Evolutionary conservation across 1,284 basidiomycete genomes (phyloP), one percentile per base, ranked within the genome.

Genomic region (Malassezia furfur): DNA sequence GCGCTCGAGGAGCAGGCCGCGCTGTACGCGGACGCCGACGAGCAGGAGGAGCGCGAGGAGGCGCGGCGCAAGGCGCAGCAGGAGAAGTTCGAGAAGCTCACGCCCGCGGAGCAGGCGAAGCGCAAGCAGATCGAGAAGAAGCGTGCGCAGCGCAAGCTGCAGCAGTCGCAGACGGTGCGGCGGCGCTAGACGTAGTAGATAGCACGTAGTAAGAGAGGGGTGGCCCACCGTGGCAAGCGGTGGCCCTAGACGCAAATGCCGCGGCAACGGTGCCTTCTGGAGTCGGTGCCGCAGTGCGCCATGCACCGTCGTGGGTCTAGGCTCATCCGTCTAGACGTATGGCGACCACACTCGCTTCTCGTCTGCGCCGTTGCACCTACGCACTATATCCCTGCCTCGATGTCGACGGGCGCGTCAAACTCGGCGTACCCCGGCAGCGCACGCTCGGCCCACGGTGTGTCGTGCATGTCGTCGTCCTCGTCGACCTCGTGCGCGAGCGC

Each of bases 21-120:
- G 35, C 63, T 63, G 32, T 62, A 63, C 25, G 55, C 60, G 44
- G 50, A 63, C 9, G 62, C 67, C 54, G 70, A 70, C 5, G 65
- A 66, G 35, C 52, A 63, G 45, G 69, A 69, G 59, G 65, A 61
- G 0, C 56, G 44, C 19, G 61, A 66, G 36, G 66, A 65, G 50
- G 68, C 64, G 31, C 66, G 63, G 54, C 53, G 61, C n/a, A 62
- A 65, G 45, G 67, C 62, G 6, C 64, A 68, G 32, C 64, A 64
- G 59, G 63, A 62, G 14, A 70, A 70, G 60, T 61, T 72, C 22
- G 66, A 66, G 36, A 67, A 66, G 56, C 50, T 74, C 21, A 57
- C 52, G 32, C 68, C 67, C 11, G 65, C 67, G 10, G 72, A 74
- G 48, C 72, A 74, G 60, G 70, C 63, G 14, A 68, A 66, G 64